Conservation (phyloP, 192 early-diverging fungal genomes). For the Helicostylum pulchrum region DNA sequence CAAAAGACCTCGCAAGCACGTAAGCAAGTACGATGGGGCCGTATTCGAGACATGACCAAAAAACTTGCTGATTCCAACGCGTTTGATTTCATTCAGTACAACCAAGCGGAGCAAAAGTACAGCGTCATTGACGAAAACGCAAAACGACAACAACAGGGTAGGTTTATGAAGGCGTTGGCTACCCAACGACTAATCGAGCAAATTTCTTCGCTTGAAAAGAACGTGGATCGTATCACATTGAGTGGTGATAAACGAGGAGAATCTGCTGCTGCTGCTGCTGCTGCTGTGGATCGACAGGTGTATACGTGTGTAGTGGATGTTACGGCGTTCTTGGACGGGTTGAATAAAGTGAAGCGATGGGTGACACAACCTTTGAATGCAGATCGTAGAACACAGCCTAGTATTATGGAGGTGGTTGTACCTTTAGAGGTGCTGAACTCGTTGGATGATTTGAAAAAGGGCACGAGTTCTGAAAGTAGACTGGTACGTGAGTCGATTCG, state of each 20-base stretch:
- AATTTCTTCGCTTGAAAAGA: conserved; percentile 40
- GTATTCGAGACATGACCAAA: conserved; percentile 28
- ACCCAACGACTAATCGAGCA: conserved; percentile 39
- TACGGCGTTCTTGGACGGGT: conserved; percentile 44
- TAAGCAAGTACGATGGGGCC: conserved; percentile 36
- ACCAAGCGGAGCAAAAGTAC: conserved; percentile 32
- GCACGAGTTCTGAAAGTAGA: conserved; percentile 42
- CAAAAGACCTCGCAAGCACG: conserved; percentile 14
- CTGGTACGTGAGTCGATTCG: conserved; percentile 56
- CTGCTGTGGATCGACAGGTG: background rate
- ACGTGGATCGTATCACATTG: conserved; percentile 28
- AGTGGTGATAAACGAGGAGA: background rate
- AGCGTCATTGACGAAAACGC: conserved; percentile 40
- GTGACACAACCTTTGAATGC: conserved; percentile 34
- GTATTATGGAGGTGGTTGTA: conserved; percentile 45
- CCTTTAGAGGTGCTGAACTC: conserved; percentile 54
- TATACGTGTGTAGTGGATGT: conserved; percentile 44
- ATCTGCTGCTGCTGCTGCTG: background rate
- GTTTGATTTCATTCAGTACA: conserved; percentile 39
- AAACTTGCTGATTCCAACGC: conserved; percentile 34
- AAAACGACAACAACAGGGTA: conserved; percentile 40
- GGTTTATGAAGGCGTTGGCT: conserved; percentile 43
- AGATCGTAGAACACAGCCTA: conserved; percentile 6
- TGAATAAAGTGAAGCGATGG: conserved; percentile 46
- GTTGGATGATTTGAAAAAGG: conserved; percentile 55